These are phyloP conservation scores for Boletales sp. DNA, from an alignment of 768 basidiomycete species.

Conservation along the genomic window DNA sequence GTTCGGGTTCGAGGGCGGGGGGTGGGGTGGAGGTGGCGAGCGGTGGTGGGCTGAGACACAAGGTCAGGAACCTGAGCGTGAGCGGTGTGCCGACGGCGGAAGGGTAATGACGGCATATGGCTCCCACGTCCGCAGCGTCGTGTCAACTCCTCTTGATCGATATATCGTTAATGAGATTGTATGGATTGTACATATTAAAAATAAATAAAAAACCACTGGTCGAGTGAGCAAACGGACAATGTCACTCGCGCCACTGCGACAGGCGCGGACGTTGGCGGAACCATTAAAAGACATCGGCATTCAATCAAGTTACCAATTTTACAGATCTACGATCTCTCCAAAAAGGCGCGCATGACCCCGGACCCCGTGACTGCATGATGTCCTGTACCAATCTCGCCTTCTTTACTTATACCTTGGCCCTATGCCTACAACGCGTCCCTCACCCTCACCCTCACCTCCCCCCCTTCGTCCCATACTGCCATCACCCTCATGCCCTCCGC, in stretches of 20 bases:
- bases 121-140: too few relatives aligned
- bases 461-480: not conserved
- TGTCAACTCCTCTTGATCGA: too few relatives aligned
- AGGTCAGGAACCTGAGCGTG: not conserved
- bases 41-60: constrained; percentile 29
- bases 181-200: too few relatives aligned
- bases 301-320: constrained; percentile 4
- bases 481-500: constrained; percentile 29
- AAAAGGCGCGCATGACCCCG: constrained; percentile 17
- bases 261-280: constrained; percentile 28
- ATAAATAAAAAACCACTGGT: too few relatives aligned
- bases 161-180: not conserved
- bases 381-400: constrained; percentile 1
- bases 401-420: constrained; percentile 33
- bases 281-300: constrained; percentile 25
- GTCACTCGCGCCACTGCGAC: constrained; percentile 33
- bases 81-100: constrained; percentile 23
- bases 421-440: constrained; percentile 20
- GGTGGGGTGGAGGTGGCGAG: constrained; percentile 31
- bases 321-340: constrained; percentile 18
- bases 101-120: constrained; percentile 23
- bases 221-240: too few relatives aligned
- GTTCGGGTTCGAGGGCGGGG: not conserved
- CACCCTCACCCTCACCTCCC: constrained; percentile 1
- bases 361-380: not conserved